Conservation (phyloP, 208 protist species). For the Endotrypanum monterogeii region DNA sequence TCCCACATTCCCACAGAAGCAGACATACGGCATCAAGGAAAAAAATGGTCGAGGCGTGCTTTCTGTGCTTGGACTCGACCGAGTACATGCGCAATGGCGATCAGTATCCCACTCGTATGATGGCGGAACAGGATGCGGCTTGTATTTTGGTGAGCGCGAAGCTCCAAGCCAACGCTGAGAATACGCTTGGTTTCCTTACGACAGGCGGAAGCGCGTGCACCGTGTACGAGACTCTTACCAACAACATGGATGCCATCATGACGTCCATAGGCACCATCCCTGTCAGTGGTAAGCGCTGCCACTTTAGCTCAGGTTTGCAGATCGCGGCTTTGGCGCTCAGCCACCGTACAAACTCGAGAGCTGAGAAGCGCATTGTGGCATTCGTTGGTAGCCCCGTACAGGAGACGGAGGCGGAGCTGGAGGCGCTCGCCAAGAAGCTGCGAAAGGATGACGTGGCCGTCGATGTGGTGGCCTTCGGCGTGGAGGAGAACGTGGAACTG, state of each 20-base stretch:
- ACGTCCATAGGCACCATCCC: conserved; percentile 86
- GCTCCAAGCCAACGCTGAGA: conserved; percentile 96
- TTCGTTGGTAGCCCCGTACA: conserved; percentile 97
- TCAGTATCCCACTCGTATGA: conserved; percentile 95
- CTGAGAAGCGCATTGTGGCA: conserved; percentile 97
- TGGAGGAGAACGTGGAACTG: conserved; percentile 89
- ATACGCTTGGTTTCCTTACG: conserved; percentile 95
- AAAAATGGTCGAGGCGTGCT: conserved; percentile 86
- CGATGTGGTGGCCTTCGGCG: conserved; percentile 97
- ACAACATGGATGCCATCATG: conserved; percentile 95
- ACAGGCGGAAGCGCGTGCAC: conserved; percentile 91
- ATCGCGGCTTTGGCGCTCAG: conserved; percentile 96
- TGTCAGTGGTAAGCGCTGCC: conserved; percentile 81
- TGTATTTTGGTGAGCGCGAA: conserved; percentile 95
- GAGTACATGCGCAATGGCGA: conserved; percentile 99
- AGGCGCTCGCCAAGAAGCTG: conserved; percentile 94
- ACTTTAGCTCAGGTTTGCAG: conserved; percentile 92
- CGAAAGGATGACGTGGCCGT: conserved; percentile 98
- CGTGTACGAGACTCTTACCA: conserved; percentile 95
- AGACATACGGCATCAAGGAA: background rate
- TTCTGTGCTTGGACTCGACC: conserved; percentile 95
- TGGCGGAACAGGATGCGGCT: conserved; percentile 96
- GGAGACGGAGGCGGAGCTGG: conserved; percentile 89
- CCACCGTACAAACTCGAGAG: conserved; percentile 94
- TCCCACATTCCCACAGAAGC: background rate